Conservation (phyloP, 2,329 filamentous ascomycete species). For the Cercospora sp. region DNA sequence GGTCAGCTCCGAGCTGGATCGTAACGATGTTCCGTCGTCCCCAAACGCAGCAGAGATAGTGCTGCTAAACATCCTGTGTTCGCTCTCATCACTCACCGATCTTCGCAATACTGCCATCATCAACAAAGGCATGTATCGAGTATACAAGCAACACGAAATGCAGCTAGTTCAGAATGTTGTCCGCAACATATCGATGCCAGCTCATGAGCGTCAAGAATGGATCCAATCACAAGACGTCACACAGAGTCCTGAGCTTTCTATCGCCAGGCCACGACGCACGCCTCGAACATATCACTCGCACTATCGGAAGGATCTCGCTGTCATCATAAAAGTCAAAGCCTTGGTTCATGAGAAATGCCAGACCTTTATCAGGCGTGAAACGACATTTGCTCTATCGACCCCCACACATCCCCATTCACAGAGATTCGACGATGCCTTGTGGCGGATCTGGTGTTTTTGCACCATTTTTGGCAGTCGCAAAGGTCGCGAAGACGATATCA, state of each 20-base stretch:
- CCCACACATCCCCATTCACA: conserved; percentile 46
- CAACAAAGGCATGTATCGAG: conserved; percentile 57
- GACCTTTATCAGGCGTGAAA: conserved; percentile 58
- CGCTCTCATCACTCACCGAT: conserved; percentile 53
- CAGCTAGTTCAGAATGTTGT: conserved; percentile 53
- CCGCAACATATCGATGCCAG: conserved; percentile 56
- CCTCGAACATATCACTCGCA: conserved; percentile 54
- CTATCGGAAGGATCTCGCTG: conserved; percentile 55
- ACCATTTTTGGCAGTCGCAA: conserved; percentile 62
- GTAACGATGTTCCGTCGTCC: background rate
- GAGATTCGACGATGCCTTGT: conserved; percentile 62
- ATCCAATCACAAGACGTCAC: conserved; percentile 52
- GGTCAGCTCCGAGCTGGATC: background rate
- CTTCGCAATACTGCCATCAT: conserved; percentile 56
- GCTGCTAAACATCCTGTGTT: conserved; percentile 53
- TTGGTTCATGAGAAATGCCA: conserved; percentile 58
- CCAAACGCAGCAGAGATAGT: conserved; percentile 48
- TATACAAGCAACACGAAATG: conserved; percentile 60
- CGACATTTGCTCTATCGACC: conserved; percentile 54
- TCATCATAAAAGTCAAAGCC: conserved; percentile 56
- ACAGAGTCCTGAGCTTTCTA: conserved; percentile 37
- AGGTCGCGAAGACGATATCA: conserved; percentile 58
- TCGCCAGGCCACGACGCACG: conserved; percentile 52
- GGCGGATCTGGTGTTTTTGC: conserved; percentile 67
- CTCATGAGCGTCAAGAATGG: conserved; percentile 62